Evolutionary conservation across 2,329 filamentous ascomycete species (phyloP).

Genomic region (Sporothrix brunneoviolacea): DNA sequence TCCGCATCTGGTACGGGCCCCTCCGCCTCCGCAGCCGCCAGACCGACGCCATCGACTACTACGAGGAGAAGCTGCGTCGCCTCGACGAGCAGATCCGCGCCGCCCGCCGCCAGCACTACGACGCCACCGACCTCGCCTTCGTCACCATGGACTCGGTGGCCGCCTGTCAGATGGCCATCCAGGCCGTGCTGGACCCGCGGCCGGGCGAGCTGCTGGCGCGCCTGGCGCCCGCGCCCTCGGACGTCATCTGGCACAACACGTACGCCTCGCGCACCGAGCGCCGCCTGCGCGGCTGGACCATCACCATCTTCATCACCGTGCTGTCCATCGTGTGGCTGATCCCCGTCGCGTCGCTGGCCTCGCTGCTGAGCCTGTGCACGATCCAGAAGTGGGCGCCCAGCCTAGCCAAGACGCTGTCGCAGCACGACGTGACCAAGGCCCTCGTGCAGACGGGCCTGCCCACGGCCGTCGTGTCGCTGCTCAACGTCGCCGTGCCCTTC

Average conservation of each 20-base stretch:
- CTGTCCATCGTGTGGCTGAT: conserved; percentile 85
- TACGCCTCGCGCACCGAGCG: conserved; percentile 71
- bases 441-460: conserved; percentile 84
- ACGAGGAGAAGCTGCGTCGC: conserved; percentile 73
- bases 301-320: conserved; percentile 75
- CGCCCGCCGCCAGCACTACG: conserved; percentile 69
- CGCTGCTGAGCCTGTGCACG: conserved; percentile 71
- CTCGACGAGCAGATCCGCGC: conserved; percentile 67
- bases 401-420: conserved; percentile 59
- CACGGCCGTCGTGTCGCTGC: conserved; percentile 74
- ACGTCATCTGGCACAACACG: conserved; percentile 93
- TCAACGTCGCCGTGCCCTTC: conserved; percentile 87
- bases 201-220: conserved; percentile 81
- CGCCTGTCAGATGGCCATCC: conserved; percentile 88
- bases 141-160: conserved; percentile 97
- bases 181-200: conserved; percentile 85
- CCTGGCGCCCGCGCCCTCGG: conserved; percentile 77
- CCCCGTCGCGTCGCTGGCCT: conserved; percentile 72
- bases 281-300: conserved; percentile 71
- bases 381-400: conserved; percentile 66
- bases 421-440: conserved; percentile 64
- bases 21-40: conserved; percentile 64
- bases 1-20: conserved; percentile 71
- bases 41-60: conserved; percentile 91
- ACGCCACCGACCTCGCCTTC: conserved; percentile 78